A percentile compares a stretch with the other conserved stretches of the same genome.
phyloP scores from a whole-genome alignment of 164 flowering plant species.

The Stephania cephalantha region DNA sequence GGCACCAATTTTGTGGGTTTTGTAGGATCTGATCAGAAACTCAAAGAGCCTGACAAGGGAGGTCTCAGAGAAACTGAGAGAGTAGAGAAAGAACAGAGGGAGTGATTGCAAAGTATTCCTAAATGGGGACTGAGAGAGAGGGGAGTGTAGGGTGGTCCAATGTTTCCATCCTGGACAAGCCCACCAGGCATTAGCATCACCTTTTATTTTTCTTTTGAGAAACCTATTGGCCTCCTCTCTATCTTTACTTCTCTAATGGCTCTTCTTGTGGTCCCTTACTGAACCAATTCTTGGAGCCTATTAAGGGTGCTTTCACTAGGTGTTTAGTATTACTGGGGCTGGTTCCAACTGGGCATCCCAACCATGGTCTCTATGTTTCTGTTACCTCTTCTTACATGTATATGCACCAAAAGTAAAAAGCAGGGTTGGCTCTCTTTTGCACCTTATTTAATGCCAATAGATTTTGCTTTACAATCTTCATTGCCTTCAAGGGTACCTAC shows the following conservation, averaged over 20 bases:
- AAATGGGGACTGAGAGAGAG: background rate
- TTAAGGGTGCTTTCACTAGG: background rate
- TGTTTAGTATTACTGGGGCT: background rate
- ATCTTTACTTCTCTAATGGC: background rate
- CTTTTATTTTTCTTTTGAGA: slow-evolving; percentile 1
- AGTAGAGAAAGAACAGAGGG: background rate
- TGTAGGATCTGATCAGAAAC: background rate
- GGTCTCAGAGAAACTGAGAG: background rate
- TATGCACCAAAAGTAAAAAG: too few relatives aligned
- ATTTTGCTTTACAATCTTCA: background rate
- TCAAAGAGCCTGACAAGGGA: background rate
- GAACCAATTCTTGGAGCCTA: background rate
- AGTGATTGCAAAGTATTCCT: background rate
- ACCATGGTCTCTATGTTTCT: background rate
- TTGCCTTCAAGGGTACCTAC: background rate
- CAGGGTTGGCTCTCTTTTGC: too few relatives aligned
- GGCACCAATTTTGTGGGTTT: background rate
- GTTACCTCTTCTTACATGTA: background rate
- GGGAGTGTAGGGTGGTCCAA: background rate
- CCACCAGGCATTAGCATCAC: background rate
- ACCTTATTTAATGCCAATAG: background rate
- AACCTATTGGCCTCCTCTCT: background rate
- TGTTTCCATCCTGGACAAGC: background rate
- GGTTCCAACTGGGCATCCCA: background rate
- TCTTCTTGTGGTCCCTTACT: background rate